Conservation (phyloP, 2,329 filamentous ascomycete genomes). For the Pseudogymnoascus sp. region DNA sequence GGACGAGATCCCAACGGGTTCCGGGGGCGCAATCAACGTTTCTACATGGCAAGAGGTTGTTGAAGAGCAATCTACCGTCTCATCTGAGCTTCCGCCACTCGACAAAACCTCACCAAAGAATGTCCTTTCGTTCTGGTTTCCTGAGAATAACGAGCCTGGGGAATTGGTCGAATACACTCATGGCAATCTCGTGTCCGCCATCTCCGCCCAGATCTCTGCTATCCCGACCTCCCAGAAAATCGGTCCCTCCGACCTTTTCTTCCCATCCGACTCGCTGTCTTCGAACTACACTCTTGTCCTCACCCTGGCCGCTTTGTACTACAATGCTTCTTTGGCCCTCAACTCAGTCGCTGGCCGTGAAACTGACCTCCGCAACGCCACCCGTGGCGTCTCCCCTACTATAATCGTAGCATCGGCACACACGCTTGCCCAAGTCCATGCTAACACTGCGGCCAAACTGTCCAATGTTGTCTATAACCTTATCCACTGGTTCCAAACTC, state of each 20-base stretch:
- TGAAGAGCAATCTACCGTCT: slow-evolving; percentile 52
- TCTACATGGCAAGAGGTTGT: slow-evolving; percentile 91
- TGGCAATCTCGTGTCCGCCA: slow-evolving; percentile 75
- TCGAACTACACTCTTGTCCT: slow-evolving; percentile 71
- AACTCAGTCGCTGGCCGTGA: slow-evolving; percentile 75
- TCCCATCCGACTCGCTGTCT: slow-evolving; percentile 74
- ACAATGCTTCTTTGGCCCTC: slow-evolving; percentile 75
- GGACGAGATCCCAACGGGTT: slow-evolving; percentile 76
- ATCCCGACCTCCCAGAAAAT: slow-evolving; percentile 70
- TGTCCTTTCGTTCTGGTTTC: slow-evolving; percentile 60
- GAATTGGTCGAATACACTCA: slow-evolving; percentile 79
- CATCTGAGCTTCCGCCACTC: slow-evolving; percentile 54
- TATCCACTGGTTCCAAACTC: slow-evolving; percentile 63
- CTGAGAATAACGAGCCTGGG: slow-evolving; percentile 40
- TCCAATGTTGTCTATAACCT: slow-evolving; percentile 56
- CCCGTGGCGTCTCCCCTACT: slow-evolving; percentile 68
- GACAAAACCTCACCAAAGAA: slow-evolving; percentile 46
- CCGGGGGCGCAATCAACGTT: slow-evolving; percentile 66
- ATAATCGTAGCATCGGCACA: slow-evolving; percentile 71
- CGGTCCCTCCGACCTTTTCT: slow-evolving; percentile 66
- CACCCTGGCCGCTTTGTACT: slow-evolving; percentile 74
- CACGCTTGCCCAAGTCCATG: slow-evolving; percentile 61
- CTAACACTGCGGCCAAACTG: slow-evolving; percentile 49
- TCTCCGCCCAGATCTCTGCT: slow-evolving; percentile 67
- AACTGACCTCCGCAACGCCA: slow-evolving; percentile 63